phyloP scores from a whole-genome alignment of 106 monocot genomes.

The Apostasia shenzhenica region DNA sequence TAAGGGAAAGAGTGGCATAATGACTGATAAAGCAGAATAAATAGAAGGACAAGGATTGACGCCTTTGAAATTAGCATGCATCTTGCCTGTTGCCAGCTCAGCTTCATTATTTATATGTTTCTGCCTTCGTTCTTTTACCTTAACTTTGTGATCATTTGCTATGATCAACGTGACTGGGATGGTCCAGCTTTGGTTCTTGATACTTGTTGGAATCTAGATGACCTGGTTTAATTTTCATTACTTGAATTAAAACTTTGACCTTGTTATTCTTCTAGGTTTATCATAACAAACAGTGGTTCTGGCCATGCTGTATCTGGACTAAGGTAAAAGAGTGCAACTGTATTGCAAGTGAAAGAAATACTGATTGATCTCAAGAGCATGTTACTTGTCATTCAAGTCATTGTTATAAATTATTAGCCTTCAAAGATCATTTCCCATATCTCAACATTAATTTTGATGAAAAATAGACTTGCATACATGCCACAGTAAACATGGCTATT shows the following conservation, averaged over 20 bases:
- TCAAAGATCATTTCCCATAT: not conserved
- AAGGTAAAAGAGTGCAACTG: conserved; percentile 28
- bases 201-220: too few relatives aligned
- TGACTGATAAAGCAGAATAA: not conserved
- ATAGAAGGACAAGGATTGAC: not conserved
- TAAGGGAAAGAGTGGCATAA: too few relatives aligned
- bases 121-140: not conserved
- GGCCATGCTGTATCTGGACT: conserved; percentile 74
- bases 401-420: not conserved
- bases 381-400: not conserved
- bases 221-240: not conserved
- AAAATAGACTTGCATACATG: too few relatives aligned
- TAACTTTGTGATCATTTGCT: not conserved
- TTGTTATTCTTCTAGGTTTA: conserved; percentile 52
- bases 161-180: not conserved
- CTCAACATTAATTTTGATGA: not conserved
- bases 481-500: too few relatives aligned
- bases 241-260: not conserved
- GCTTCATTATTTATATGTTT: too few relatives aligned
- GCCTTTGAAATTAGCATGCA: not conserved
- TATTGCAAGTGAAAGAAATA: not conserved
- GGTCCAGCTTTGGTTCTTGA: not conserved
- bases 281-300: conserved; percentile 80
- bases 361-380: not conserved
- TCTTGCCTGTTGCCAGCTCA: not conserved